Evolutionary conservation across 768 basidiomycete species (phyloP), one percentile per base, ranked within the genome.

Genomic region (Gelatoporia subvermispora): DNA sequence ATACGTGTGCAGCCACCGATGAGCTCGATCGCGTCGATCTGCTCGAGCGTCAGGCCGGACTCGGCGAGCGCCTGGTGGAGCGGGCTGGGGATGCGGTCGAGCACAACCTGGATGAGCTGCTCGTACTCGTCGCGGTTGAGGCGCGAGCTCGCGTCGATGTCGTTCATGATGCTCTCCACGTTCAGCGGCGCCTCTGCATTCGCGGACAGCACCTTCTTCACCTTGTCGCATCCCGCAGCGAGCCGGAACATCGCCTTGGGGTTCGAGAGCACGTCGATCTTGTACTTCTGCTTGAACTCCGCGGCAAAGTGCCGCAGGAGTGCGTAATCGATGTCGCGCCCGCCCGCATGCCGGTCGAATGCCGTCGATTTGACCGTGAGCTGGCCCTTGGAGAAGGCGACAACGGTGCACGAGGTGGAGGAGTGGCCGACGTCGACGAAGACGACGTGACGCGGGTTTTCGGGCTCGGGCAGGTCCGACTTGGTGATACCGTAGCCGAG

Each of bases 401-500:
- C 84, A 63, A 98, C 78, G 59, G 92, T 66, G 52, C 87, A 89
- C 22, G 90, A 87, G 70, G 93, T 77, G 70, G 82, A 81, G 5
- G 92, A 90, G 75, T 98, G 96, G 43, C 96, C 96, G 50, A 94
- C 81, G 60, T 99, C 96, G 60, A 98, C 82, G 62, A 99, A 97
- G 54, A 86, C 88, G 67, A 99, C 84, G 66, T 96, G 79, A 28
- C 85, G 79, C 0, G 94, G 86, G 55, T 72, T 74, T 53, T 94
- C 93, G 28, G 82, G 65, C 13, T 86, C 83, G 18, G 96, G 96
- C 38, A 99, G 84, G 67, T 99, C 96, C 22, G 88, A 82, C 71
- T 99, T 99, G 56, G 95, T 99, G 77, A 98, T 98, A 57, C 96
- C 96, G 72, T 95, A 99, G 45, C 91, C 93, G 65, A 99, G 86